Percentiles rank a stretch among this genome's conserved stretches.
Evolutionary conservation across 208 protist genomes (phyloP).

Genomic region (Trypanosoma boissoni): DNA sequence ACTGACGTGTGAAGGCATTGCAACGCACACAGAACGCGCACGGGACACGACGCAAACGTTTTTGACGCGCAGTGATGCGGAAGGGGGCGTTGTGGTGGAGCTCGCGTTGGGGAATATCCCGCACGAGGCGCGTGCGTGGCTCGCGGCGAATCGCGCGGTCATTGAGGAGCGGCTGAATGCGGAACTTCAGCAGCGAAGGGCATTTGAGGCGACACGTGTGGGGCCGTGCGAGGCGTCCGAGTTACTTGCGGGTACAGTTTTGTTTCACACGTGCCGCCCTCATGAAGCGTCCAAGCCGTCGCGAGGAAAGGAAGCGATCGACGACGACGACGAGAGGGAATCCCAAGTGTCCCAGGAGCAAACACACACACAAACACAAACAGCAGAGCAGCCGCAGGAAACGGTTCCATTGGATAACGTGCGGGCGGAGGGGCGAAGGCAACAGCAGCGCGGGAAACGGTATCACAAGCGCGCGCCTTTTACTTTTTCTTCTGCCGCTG

Average conservation of each 20-base stretch:
- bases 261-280: too few relatives aligned
- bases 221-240: too few relatives aligned
- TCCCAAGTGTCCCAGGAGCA: background rate
- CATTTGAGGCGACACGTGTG: conserved; percentile 11
- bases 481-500: background rate
- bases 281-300: too few relatives aligned
- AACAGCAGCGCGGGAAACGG: too few relatives aligned
- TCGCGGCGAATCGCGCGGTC: conserved; percentile 2
- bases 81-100: background rate
- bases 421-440: background rate
- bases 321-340: too few relatives aligned
- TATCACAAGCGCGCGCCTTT: conserved; percentile 19
- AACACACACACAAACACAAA: background rate
- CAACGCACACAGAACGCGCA: background rate
- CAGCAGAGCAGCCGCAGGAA: background rate
- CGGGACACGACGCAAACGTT: background rate
- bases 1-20: conserved; percentile 5
- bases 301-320: too few relatives aligned
- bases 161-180: conserved; percentile 16
- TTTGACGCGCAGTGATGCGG: background rate
- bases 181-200: background rate
- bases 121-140: conserved; percentile 10
- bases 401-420: background rate
- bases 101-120: conserved; percentile 12
- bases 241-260: too few relatives aligned